Conservation (phyloP, 768 basidiomycete genomes). For the Mycena venus region DNA sequence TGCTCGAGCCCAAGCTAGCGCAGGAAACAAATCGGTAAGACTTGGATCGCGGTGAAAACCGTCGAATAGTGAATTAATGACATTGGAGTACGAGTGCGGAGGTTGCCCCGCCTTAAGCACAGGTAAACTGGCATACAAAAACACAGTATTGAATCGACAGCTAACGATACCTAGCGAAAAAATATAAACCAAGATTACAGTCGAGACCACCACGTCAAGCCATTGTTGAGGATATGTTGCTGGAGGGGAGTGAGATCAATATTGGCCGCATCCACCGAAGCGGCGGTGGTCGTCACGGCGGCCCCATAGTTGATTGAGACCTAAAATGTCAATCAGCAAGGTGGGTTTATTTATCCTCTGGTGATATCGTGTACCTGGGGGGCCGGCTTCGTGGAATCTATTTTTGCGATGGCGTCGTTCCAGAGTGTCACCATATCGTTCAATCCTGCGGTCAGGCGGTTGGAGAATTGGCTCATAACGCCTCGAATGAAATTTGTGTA, state of each 20-base stretch:
- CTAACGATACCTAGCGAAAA: no score
- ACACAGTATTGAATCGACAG: no score
- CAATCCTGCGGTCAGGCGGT: background rate
- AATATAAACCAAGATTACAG: background rate
- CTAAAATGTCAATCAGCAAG: background rate
- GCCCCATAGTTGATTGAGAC: background rate
- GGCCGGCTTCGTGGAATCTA: background rate
- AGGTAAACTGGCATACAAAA: no score
- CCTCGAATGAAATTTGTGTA: slow-evolving; percentile 19
- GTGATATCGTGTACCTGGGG: background rate
- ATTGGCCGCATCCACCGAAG: background rate
- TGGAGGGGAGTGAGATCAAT: background rate
- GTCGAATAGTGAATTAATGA: no score
- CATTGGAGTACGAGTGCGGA: no score
- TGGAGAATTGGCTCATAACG: slow-evolving; percentile 15
- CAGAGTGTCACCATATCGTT: slow-evolving; percentile 1
- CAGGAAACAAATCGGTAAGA: no score
- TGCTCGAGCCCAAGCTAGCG: no score
- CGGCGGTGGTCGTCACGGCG: background rate
- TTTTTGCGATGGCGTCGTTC: background rate
- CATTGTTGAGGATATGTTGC: background rate
- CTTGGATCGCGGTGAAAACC: no score
- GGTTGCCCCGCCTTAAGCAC: no score
- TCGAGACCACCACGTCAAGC: slow-evolving; percentile 4
- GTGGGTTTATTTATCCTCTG: background rate